These are phyloP conservation scores for Gyrodon lividus DNA, from an alignment of 768 basidiomycete genomes.

Conservation along the genomic window DNA sequence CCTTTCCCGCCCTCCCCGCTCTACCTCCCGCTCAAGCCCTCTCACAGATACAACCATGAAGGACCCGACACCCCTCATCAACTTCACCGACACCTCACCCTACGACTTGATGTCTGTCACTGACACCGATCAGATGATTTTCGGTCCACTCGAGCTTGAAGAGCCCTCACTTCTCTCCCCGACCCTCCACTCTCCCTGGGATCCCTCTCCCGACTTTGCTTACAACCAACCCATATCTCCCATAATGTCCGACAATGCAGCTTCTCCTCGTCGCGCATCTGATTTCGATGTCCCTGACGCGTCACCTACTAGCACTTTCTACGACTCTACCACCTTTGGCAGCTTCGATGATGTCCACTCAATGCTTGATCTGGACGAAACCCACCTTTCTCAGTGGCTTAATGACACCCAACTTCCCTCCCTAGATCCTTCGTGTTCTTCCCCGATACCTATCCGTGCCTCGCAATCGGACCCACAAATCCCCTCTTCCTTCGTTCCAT, in stretches of 20 bases:
- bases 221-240: conserved; percentile 42
- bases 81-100: conserved; percentile 43
- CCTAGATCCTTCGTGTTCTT: conserved; percentile 40
- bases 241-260: conserved; percentile 37
- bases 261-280: conserved; percentile 39
- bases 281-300: conserved; percentile 44
- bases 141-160: conserved; percentile 35
- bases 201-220: conserved; percentile 33
- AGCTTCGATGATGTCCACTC: conserved; percentile 33
- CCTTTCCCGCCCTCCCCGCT: conserved; percentile 35
- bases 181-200: conserved; percentile 19
- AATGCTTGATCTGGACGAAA: conserved; percentile 41
- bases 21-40: conserved; percentile 6
- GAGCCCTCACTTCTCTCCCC: conserved; percentile 28
- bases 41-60: conserved; percentile 28
- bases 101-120: conserved; percentile 36
- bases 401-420: conserved; percentile 51
- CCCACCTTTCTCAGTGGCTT: conserved; percentile 57
- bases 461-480: conserved; percentile 42
- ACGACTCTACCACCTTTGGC: conserved; percentile 32
- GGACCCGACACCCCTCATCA: conserved; percentile 26
- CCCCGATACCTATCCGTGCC: conserved; percentile 64
- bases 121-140: conserved; percentile 35
- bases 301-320: conserved; percentile 37
- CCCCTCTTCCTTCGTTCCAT: conserved; percentile 50